A percentile compares a stretch with the other conserved stretches of the same genome.
Conservation (phyloP, 768 basidiomycete genomes). For the Boletus insuetus region DNA sequence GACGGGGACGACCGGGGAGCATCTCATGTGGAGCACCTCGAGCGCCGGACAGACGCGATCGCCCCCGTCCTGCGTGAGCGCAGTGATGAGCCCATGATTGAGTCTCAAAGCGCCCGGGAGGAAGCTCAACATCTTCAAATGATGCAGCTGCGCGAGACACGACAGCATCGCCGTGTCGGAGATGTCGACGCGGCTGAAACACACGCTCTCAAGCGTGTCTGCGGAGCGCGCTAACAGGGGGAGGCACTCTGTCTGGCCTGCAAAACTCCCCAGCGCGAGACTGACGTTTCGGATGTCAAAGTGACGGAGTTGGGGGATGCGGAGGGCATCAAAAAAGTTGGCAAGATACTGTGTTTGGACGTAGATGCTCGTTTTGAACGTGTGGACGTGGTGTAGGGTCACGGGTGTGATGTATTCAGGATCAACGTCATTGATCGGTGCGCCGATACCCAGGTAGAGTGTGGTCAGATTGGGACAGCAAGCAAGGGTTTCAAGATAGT, state of each 20-base stretch:
- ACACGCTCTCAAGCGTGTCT: constrained; percentile 28
- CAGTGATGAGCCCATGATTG: constrained; percentile 30
- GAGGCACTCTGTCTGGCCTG: constrained; percentile 26
- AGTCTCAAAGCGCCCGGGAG: constrained; percentile 31
- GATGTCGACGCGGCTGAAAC: constrained; percentile 23
- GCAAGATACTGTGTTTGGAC: constrained; percentile 25
- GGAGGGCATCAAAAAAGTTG: constrained; percentile 26
- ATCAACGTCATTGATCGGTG: constrained; percentile 16
- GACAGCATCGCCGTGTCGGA: constrained; percentile 16
- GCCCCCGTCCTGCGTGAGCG: constrained; percentile 12
- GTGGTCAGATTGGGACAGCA: constrained; percentile 26
- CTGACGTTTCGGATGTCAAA: constrained; percentile 31
- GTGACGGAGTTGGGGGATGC: constrained; percentile 22
- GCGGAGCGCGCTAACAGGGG: constrained; percentile 27
- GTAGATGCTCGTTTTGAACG: constrained; percentile 26
- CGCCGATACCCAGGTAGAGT: constrained; percentile 28
- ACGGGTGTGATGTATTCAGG: constrained; percentile 15
- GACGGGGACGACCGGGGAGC: constrained; percentile 22
- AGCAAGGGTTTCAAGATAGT: constrained; percentile 25
- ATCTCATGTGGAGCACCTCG: constrained; percentile 23
- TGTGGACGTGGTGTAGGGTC: constrained; percentile 28
- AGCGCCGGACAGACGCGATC: constrained; percentile 22
- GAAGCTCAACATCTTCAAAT: constrained; percentile 16
- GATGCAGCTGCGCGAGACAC: constrained; percentile 21
- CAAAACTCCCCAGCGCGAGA: constrained; percentile 25